phyloP scores from a whole-genome alignment of 768 basidiomycete genomes.

The Rhodocollybia butyracea region DNA sequence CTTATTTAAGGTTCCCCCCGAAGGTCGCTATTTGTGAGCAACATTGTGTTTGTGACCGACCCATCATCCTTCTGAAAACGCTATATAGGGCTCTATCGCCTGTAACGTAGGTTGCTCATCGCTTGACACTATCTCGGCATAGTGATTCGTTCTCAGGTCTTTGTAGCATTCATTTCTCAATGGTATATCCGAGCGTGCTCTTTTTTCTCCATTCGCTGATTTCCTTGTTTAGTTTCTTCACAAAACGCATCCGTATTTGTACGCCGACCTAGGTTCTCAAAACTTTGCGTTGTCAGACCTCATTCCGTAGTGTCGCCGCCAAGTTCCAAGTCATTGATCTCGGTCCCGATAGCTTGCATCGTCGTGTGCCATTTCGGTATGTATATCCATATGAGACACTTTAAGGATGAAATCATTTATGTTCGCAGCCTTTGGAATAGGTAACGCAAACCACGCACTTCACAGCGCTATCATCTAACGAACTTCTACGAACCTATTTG shows the following conservation, averaged over 20 bases:
- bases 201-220: not conserved
- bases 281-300: no score
- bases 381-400: no score
- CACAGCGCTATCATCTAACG: not conserved
- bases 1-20: no score
- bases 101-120: conserved; percentile 25
- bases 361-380: no score
- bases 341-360: no score
- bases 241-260: conserved; percentile 35
- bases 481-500: not conserved
- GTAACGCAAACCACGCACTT: no score
- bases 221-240: conserved; percentile 32
- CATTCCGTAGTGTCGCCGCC: conserved; percentile 30
- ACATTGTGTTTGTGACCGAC: not conserved
- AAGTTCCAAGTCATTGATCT: conserved; percentile 21
- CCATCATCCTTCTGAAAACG: conserved; percentile 1
- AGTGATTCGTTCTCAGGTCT: conserved; percentile 24
- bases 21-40: conserved; percentile 36
- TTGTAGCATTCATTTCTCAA: conserved; percentile 41
- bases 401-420: not conserved
- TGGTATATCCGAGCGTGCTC: conserved; percentile 23
- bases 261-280: no score
- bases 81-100: conserved; percentile 31
- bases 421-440: conserved; percentile 36
- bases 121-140: no score